A percentile compares a stretch with the other conserved stretches of the same genome.
phyloP scores from a whole-genome alignment of 148 eudicot genomes.

The Camellia granthamiana region DNA sequence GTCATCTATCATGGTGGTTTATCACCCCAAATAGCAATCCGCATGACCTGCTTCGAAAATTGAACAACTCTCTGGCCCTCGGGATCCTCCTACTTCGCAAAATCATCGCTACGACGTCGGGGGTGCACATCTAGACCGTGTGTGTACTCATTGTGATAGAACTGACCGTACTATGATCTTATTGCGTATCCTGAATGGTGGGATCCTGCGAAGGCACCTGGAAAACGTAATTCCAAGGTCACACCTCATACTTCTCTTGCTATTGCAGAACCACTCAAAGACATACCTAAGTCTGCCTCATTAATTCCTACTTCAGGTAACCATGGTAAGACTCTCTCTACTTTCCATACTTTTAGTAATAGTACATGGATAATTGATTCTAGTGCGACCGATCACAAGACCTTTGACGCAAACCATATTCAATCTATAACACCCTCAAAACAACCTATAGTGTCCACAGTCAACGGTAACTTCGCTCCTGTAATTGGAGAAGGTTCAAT shows the following conservation, averaged over 20 bases:
- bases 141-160: neutral
- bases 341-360: no score
- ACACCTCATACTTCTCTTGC: no score
- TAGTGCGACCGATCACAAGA: neutral
- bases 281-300: no score
- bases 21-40: neutral
- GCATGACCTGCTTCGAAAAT: neutral
- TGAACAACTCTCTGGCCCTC: neutral
- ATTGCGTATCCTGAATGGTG: neutral
- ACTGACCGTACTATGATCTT: neutral
- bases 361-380: neutral
- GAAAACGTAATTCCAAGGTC: no score
- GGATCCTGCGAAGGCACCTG: no score
- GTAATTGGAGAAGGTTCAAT: neutral
- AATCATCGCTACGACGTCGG: neutral
- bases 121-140: neutral
- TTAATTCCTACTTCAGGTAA: no score
- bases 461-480: neutral
- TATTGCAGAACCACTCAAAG: no score
- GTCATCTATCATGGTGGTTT: neutral
- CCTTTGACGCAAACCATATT: neutral
- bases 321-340: no score
- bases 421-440: neutral
- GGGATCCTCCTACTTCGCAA: neutral
- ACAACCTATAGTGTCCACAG: neutral